Conservation (phyloP, 768 basidiomycete species). For the Austroboletus festivus region DNA sequence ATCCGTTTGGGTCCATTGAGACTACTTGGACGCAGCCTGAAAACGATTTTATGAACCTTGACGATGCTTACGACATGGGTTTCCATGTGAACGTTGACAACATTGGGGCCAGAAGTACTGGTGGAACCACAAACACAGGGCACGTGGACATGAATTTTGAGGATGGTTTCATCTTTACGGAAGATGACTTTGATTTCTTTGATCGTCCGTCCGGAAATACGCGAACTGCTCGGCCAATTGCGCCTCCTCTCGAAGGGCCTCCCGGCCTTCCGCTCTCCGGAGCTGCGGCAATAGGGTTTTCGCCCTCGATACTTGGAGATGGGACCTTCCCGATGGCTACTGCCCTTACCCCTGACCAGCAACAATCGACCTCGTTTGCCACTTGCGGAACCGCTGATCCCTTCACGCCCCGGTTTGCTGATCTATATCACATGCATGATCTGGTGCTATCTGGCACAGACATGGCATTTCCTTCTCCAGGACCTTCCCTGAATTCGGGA, state of each 20-base stretch:
- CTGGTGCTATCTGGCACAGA: conserved; percentile 36
- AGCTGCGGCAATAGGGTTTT: conserved; percentile 33
- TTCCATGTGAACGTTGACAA: conserved; percentile 45
- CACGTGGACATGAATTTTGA: conserved; percentile 48
- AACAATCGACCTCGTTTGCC: conserved; percentile 28
- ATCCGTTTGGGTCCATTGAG: conserved; percentile 43
- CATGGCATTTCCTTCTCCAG: conserved; percentile 49
- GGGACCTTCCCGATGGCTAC: conserved; percentile 23
- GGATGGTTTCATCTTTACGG: conserved; percentile 59
- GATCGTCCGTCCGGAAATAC: conserved; percentile 49
- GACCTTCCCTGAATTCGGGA: conserved; percentile 45
- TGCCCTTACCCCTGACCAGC: conserved; percentile 27
- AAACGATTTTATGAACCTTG: conserved; percentile 36
- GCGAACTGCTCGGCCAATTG: conserved; percentile 19
- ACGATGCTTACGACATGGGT: conserved; percentile 42
- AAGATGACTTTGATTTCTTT: conserved; percentile 89
- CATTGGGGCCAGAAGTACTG: conserved; percentile 30
- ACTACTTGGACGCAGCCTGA: conserved; percentile 38
- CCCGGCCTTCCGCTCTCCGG: conserved; percentile 33
- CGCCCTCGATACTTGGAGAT: conserved; percentile 33
- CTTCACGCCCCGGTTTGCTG: conserved; percentile 21
- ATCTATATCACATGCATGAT: conserved; percentile 24
- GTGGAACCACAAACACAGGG: conserved; percentile 20
- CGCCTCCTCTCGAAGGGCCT: conserved; percentile 14
- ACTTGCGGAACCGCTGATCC: conserved; percentile 20